A percentile compares a stretch with the other conserved stretches of the same genome.
phyloP scores from a whole-genome alignment of 306 rosid genomes.

The Myrica gale region DNA sequence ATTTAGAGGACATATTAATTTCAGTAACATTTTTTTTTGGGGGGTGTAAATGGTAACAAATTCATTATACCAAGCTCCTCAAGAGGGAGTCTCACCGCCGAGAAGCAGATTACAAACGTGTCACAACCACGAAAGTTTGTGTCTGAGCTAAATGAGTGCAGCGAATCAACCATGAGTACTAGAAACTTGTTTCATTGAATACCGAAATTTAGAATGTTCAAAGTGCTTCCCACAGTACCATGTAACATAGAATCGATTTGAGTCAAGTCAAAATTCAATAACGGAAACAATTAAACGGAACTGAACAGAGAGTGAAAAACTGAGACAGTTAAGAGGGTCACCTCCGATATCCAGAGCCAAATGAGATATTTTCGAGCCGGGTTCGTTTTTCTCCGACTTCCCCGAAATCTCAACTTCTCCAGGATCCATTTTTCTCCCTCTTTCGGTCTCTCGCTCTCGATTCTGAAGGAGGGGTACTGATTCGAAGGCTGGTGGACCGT shows the following conservation, averaged over 20 bases:
- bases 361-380: slow-evolving; percentile 50
- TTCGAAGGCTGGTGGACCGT: not conserved
- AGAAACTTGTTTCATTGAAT: not conserved
- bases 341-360: slow-evolving; percentile 93
- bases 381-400: slow-evolving; percentile 38
- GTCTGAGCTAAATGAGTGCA: not conserved
- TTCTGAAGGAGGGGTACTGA: not conserved
- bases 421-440: slow-evolving; percentile 47
- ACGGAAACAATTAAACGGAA: not conserved
- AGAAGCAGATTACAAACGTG: slow-evolving; percentile 8
- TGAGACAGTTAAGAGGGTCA: slow-evolving; percentile 19
- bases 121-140: not conserved
- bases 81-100: not conserved
- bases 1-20: not conserved
- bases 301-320: not conserved
- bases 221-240: not conserved
- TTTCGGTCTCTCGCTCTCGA: slow-evolving; percentile 1
- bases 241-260: not conserved
- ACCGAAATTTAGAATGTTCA: not conserved
- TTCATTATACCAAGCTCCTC: no score
- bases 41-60: no score
- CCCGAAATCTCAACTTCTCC: slow-evolving; percentile 21
- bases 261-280: not conserved
- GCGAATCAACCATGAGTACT: not conserved
- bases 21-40: not conserved